These are phyloP conservation scores for Coemansia sp. DNA, from an alignment of 192 early-diverging fungal genomes.

Conservation along the genomic window DNA sequence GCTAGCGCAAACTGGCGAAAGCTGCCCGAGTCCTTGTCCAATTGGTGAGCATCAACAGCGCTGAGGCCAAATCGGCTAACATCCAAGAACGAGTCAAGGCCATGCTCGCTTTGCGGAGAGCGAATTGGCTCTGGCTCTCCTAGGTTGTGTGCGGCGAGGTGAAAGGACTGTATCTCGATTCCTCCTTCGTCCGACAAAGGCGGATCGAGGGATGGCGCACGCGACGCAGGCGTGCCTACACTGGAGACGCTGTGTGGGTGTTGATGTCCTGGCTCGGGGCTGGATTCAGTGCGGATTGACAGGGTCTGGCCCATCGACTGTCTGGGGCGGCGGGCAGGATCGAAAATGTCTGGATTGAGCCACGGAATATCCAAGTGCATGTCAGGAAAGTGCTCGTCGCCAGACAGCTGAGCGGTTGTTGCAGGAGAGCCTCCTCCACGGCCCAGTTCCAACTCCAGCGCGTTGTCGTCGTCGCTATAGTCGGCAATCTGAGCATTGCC, in stretches of 20 bases:
- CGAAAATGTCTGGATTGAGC: slow-evolving; percentile 28
- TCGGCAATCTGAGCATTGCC: neutral
- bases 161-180: slow-evolving; percentile 39
- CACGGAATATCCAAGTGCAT: slow-evolving; percentile 46
- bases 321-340: slow-evolving; percentile 1
- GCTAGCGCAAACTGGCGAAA: slow-evolving; percentile 29
- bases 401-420: neutral
- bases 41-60: too few relatives aligned
- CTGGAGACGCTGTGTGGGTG: neutral
- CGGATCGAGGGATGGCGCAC: slow-evolving; percentile 27
- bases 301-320: slow-evolving; percentile 1
- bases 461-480: neutral
- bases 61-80: slow-evolving; percentile 1
- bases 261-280: slow-evolving; percentile 5
- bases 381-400: slow-evolving; percentile 7
- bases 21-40: slow-evolving; percentile 30
- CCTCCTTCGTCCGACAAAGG: slow-evolving; percentile 31
- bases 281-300: slow-evolving; percentile 27
- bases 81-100: slow-evolving; percentile 43
- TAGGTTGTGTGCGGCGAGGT: slow-evolving; percentile 24
- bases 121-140: neutral
- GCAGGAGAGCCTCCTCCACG: slow-evolving; percentile 15
- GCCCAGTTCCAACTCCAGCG: slow-evolving; percentile 35
- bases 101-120: slow-evolving; percentile 7
- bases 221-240: slow-evolving; percentile 21